Base-by-base conservation (phyloP, 306 rosid species). In the Trichosanthes cucumerina region DNA sequence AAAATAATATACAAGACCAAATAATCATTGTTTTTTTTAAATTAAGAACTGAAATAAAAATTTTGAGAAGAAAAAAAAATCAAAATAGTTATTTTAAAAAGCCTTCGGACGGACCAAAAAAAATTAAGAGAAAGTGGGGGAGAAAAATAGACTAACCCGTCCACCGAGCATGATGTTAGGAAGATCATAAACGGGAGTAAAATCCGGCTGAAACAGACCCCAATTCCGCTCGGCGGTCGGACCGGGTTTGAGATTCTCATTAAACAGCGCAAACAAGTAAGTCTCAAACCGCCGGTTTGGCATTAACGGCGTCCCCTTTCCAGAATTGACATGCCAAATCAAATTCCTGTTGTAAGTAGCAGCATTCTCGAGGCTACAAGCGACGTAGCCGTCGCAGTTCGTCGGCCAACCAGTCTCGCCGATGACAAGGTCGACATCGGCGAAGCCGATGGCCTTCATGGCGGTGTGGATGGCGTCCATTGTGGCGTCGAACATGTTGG, bases 381-480 rank as follows among this genome's bases (percentile, higher is more conserved):
- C 93, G 13, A 87, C 86, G 79, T 79, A 91, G 19, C 91, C 93
- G 44, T 95, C 99, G 28, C 99, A 95, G 4, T 71, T 80, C 21
- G 97, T 81, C 7, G 99, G 96, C 99, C 99, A 95, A 0, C 99
- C 99, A 0, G 99, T 95, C 72, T 95, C 99, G 4, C 92, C 99
- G 0, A 93, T 53, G 0, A 90, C 86, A 4, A 95, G 76, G 57
- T 81, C 84, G 13, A 92, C 89, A 50, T 89, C 96, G 34, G 69
- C 86, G 33, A 46, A 90, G 5, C 97, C 97, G 3, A 92, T 0
- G 0, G 85, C 86, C 83, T 91, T 92, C 88, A 86, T 86, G 11
- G 97, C 97, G 0, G 97, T 91, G 75, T 81, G 39, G 12, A 92
- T 83, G 0, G 97, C 97, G 57, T 95, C 99, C 89, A 95, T 36